Evolutionary conservation across 2,329 filamentous ascomycete species (phyloP).

Genomic region (Aspergillus arachidicola): DNA sequence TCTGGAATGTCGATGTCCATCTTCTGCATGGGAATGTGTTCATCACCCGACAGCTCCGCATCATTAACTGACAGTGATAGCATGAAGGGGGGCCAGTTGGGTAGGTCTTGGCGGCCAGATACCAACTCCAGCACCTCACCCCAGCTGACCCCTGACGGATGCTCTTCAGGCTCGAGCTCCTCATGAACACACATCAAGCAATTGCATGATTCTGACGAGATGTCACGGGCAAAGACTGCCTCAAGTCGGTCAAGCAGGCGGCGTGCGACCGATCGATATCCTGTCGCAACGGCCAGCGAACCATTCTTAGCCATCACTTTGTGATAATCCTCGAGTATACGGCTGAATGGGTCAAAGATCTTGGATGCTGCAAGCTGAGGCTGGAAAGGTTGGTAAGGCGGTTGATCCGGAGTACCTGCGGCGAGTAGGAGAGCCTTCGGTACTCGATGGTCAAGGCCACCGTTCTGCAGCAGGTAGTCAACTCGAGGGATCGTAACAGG

Average conservation of each 20-base stretch:
- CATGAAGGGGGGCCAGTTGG: constrained; percentile 85
- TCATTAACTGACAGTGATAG: constrained; percentile 61
- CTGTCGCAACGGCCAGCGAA: constrained; percentile 91
- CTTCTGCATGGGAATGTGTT: constrained; percentile 67
- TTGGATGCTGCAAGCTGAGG: constrained; percentile 69
- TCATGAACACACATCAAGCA: constrained; percentile 81
- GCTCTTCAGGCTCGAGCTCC: constrained; percentile 59
- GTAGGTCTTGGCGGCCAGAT: constrained; percentile 82
- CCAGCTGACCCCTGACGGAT: constrained; percentile 75
- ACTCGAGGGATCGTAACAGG: constrained; percentile 75
- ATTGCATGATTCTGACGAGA: constrained; percentile 80
- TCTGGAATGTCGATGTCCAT: constrained; percentile 93
- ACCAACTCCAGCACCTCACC: constrained; percentile 93
- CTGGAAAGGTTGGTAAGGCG: constrained; percentile 61
- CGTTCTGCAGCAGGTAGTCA: constrained; percentile 89
- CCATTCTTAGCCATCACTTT: constrained; percentile 80
- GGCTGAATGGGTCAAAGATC: constrained; percentile 81
- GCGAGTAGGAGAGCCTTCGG: constrained; percentile 69
- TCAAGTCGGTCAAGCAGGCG: constrained; percentile 86
- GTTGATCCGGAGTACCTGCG: constrained; percentile 55
- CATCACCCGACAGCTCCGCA: constrained; percentile 57
- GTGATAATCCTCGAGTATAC: constrained; percentile 82
- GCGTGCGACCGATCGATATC: constrained; percentile 91
- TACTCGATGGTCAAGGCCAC: constrained; percentile 72
- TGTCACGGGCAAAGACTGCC: constrained; percentile 89